Conservation (phyloP, 345 rosid genomes). For the Citropsis articulata region DNA sequence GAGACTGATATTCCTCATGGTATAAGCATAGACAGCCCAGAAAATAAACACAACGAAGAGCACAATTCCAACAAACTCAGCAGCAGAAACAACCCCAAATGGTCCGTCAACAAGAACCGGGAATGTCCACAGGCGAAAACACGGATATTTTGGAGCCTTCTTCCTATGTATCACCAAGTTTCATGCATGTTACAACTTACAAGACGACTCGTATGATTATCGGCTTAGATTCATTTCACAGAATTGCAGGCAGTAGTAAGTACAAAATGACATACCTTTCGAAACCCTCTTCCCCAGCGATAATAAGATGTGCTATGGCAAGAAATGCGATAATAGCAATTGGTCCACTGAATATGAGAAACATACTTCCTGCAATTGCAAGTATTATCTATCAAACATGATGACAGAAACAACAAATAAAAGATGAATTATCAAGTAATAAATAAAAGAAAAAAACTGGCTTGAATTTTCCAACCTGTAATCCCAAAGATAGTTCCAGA, state of each 20-base stretch:
- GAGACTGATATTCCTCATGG: conserved; percentile 46
- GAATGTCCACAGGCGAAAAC: conserved; percentile 79
- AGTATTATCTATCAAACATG: neutral
- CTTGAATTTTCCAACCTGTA: conserved; percentile 39
- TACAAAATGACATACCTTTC: conserved; percentile 34
- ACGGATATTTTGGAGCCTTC: conserved; percentile 45
- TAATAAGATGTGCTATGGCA: conserved; percentile 44
- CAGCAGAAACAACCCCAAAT: conserved; percentile 90
- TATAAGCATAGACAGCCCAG: conserved; percentile 65
- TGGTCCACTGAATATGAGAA: conserved; percentile 64
- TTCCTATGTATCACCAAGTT: conserved; percentile 30
- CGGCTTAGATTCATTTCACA: neutral
- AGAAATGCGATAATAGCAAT: conserved; percentile 54
- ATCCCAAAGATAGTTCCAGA: conserved; percentile 42
- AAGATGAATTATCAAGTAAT: neutral
- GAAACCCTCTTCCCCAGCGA: conserved; percentile 49
- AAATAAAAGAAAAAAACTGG: neutral
- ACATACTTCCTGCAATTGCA: conserved; percentile 57
- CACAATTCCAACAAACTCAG: conserved; percentile 79
- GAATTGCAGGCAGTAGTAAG: neutral
- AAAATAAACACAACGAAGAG: conserved; percentile 54
- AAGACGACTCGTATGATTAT: neutral
- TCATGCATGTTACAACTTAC: neutral
- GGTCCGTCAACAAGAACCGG: conserved; percentile 87
- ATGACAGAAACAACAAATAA: neutral